Base-by-base conservation (phyloP, 2,329 filamentous ascomycete genomes). In the Elsinoe ampelina region DNA sequence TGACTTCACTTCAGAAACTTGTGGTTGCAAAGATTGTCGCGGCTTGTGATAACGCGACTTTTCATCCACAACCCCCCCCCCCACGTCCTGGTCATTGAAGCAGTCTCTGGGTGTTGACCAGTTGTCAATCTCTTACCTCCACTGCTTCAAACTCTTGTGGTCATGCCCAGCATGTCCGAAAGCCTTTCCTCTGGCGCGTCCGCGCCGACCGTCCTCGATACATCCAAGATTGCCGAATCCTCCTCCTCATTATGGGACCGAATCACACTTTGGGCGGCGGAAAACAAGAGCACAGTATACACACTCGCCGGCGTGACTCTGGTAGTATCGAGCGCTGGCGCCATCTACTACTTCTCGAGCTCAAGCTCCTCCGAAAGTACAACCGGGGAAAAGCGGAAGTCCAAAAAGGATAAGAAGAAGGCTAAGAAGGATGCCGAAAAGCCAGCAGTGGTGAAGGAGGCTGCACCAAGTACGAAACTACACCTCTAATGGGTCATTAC, bases 251-350 rank as follows among this genome's bases (percentile, higher is more conserved):
- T 93, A 57, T 95, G 90, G 90, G 89, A 95, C 72, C 86, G 91
- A 67, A 77, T 96, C 73, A 86, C 90, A 63, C 85, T 78, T 68
- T 98, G 93, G 92, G 90, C 87, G 12, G 88, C 90, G 2, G 92
- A 97, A 71, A 91, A 98, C 76, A 97, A 96, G 77, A 87, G 89
- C 48, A 81, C 92, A 56, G 91, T 95, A 61, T 98, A 96, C 74
- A 96, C 93, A 63, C 89, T 97, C 73, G 93, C 92, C 57, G 93
- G 93, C 67, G 87, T 95, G 59, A 92, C 92, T 55, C 81, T 95
- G 48, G 89, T 96, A 42, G 87, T 95, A 57, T 93, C 89, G 12
- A 89, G 88, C 60, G 92, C 91, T 34, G 92, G 93, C 64, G 88
- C 89, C 42, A 86, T 95, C 68, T 98, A 97, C 78, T 97, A 96